Base-by-base conservation (phyloP, 2,329 filamentous ascomycete genomes). In the Colletotrichum agaves region DNA sequence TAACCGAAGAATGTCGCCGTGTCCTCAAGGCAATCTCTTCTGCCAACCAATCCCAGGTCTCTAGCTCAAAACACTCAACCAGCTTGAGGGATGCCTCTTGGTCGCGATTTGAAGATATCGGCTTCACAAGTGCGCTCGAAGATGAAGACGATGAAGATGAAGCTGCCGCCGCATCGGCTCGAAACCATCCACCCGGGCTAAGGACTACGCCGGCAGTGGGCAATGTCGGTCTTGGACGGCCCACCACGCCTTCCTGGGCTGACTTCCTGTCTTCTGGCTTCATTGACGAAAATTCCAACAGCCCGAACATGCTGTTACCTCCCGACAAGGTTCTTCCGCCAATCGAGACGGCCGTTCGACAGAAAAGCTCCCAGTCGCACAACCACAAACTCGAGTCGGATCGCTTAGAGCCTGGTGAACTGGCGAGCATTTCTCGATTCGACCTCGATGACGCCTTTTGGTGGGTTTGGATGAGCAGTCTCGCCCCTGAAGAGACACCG, bases 391-490 rank as follows among this genome's bases (percentile, higher is more conserved):
- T 93, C n/a, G 90, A 94, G 71, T 85, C 85, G 13, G 89, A 92
- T 61, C 84, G 88, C 44, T 83, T 98, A 0, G 94, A 98, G 71
- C 96, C 95, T 0, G 96, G 94, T 58, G 96, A 99, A 83, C 85
- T 99, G 64, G 96, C 96, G 33, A 98, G 94, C 76, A 97, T 99
- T 75, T 92, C 88, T 23, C 87, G 87, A 41, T 88, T 98, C 64
- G 91, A 96, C 70, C 84, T 99, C 5, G 96, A 99, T 73, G 95
- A 98, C 77, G 91, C 94, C 1, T 99, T 99, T 78, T 99, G 96
- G 96, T 98, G 96, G 95, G 96, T 98, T 4, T 99, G 96, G 96
- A 98, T 99, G 86, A 97, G 90, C 73, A 98, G 95, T 84, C 82
- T 99, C 74, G 94, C 95, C 1, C 92, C 90, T 0, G 96, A 99